A percentile compares a stretch with the other conserved stretches of the same genome.
Evolutionary conservation across 371 early-diverging fungal genomes (phyloP).

Genomic region (Coemansia sp.): DNA sequence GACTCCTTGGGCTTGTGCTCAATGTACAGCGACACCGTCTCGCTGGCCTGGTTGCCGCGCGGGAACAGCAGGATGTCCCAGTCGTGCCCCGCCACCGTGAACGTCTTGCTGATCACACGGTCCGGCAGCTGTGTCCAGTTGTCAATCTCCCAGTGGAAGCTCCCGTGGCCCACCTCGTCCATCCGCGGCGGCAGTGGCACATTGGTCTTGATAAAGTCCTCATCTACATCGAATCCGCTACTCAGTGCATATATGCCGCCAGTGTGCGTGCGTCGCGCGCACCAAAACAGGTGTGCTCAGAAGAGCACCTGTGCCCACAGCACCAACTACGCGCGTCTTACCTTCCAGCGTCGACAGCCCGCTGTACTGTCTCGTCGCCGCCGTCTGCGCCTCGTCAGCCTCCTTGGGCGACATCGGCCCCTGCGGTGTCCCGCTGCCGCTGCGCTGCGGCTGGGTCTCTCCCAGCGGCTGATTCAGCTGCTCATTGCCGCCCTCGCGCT

Average conservation of each 20-base stretch:
- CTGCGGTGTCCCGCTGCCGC: constrained; percentile 5
- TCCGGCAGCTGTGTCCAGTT: constrained; percentile 47
- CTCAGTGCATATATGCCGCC: too few species aligned
- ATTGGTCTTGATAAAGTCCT: constrained; percentile 24
- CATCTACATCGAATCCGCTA: constrained; percentile 20
- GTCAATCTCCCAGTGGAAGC: constrained; percentile 53
- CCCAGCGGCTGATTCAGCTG: constrained; percentile 6
- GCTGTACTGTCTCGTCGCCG: constrained; percentile 3
- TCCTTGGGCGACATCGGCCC: constrained; percentile 13
- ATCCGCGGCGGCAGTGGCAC: constrained; percentile 8
- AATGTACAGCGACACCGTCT: constrained; percentile 76
- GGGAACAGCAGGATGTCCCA: constrained; percentile 85
- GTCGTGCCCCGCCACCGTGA: constrained; percentile 39
- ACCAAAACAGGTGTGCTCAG: too few species aligned
- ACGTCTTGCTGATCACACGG: constrained; percentile 34
- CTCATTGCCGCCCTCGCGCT: constrained; percentile 21
- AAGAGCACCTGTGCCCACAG: too few species aligned
- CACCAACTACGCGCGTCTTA: background rate
- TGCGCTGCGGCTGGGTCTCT: background rate
- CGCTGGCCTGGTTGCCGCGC: constrained; percentile 75
- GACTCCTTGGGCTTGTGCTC: constrained; percentile 74
- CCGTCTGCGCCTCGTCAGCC: background rate
- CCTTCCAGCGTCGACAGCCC: constrained; percentile 7
- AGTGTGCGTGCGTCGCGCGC: too few species aligned
- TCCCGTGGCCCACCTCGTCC: constrained; percentile 45